Base-by-base conservation (phyloP, 805 yeast species). In the Zygosaccharomyces pseudorouxii region DNA sequence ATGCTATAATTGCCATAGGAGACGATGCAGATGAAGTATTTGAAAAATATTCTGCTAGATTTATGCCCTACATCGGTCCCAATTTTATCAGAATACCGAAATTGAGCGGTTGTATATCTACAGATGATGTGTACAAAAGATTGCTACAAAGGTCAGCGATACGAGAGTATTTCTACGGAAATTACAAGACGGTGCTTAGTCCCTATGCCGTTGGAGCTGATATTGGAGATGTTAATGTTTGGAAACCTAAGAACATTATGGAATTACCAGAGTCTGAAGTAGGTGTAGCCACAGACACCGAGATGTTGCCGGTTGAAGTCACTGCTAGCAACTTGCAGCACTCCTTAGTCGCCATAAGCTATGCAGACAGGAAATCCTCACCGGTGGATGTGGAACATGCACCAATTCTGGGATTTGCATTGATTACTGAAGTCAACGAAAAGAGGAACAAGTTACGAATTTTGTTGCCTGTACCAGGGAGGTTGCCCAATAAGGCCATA, bases 141-240 rank as follows among this genome's bases (percentile, higher is more conserved):
- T 79, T 82, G 31, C 46, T 77, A 19, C 98, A 92, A 64, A 88
- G 89, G 58, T 75, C 79, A 37, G 72, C 84, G 4, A 89, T 92
- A 46, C 81, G 81, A 61, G 95, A 90, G 60, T 93, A 93, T 65
- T 93, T 93, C 59, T 89, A 93, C 62, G 99, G 99, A 2, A 77
- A 78, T 5, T 68, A 75, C 16, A 75, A 75, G 39, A 76, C 80
- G 4, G 79, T 82, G 4, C 73, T 93, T 46, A 84, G 95, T 16
- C 98, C 99, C 2, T 90, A 82, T 65, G 86, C 95, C 4, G 79
- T 89, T 1, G 88, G 89, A 19, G 81, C 82, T 2, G 88, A 81
- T 58, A 72, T 77, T 48, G 73, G 76, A 12, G 84, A 81, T 48
- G 69, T 87, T 8, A 69, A 75, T 1, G 79, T 88, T 1, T 83